Evolutionary conservation across 306 rosid species (phyloP).

Genomic region (Castanea crenata): DNA sequence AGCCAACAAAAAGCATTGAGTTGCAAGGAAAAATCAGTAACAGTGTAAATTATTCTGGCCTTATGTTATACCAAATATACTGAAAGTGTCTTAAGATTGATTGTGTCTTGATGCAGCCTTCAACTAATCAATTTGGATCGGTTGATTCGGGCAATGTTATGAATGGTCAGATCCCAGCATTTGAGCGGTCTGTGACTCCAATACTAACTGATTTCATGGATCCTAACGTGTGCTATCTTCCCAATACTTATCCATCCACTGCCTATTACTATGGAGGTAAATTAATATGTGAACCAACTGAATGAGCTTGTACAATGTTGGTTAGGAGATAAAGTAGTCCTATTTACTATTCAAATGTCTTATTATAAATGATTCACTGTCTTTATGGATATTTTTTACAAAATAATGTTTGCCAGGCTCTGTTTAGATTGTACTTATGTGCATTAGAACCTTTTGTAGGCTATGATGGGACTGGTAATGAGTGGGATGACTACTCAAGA

Average conservation of each 20-base stretch:
- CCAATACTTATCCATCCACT: constrained; percentile 65
- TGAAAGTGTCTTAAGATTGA: neutral
- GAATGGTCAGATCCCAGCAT: constrained; percentile 65
- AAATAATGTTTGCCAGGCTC: neutral
- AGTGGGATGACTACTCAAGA: constrained; percentile 84
- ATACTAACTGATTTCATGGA: constrained; percentile 63
- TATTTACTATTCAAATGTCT: neutral
- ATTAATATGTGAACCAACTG: neutral
- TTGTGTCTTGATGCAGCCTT: constrained; percentile 37
- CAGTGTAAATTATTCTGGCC: neutral
- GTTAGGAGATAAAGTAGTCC: neutral
- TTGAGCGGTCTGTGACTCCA: constrained; percentile 80
- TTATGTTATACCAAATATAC: neutral
- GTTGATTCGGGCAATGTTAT: constrained; percentile 67
- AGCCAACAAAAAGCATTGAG: too few species aligned
- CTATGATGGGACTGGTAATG: constrained; percentile 63
- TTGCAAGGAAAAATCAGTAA: neutral
- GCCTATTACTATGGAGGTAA: constrained; percentile 84
- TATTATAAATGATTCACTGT: neutral
- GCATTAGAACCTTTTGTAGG: constrained; percentile 32
- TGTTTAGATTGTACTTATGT: neutral
- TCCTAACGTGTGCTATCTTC: constrained; percentile 75
- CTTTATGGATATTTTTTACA: neutral
- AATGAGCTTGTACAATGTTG: neutral
- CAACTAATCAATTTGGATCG: constrained; percentile 69